phyloP scores from a whole-genome alignment of 2,329 filamentous ascomycete species.

The Aspergillus terreus region DNA sequence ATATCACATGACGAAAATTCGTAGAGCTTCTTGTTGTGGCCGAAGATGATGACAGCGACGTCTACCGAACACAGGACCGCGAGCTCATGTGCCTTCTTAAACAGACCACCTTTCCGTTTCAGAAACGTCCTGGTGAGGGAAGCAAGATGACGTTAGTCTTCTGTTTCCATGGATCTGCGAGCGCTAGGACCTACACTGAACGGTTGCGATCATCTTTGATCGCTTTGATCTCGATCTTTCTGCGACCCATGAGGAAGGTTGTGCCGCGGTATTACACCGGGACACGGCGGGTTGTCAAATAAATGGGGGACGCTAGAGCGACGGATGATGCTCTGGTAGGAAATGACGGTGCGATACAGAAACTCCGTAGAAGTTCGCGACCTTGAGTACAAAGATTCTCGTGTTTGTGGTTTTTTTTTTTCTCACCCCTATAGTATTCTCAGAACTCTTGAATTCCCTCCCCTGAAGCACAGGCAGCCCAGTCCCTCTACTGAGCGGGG shows the following conservation, averaged over 20 bases:
- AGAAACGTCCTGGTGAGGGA: conserved; percentile 72
- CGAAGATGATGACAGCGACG: conserved; percentile 97
- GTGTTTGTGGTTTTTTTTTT: neutral
- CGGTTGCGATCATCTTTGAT: conserved; percentile 98
- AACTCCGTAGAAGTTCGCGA: neutral
- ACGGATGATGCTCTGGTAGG: neutral
- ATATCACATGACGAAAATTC: conserved; percentile 96
- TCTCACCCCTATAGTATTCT: neutral
- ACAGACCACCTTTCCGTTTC: conserved; percentile 96
- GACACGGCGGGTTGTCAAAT: too few relatives aligned
- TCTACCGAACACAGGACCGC: conserved; percentile 98
- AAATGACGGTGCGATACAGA: conserved; percentile 9
- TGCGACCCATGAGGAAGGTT: conserved; percentile 70
- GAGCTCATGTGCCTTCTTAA: conserved; percentile 99
- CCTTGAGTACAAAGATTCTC: conserved; percentile 5
- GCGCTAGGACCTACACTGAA: conserved; percentile 72
- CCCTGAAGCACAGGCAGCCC: neutral
- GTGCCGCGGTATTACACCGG: conserved; percentile 9
- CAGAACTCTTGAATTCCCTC: neutral
- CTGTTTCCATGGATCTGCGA: neutral
- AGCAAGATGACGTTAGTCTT: conserved; percentile 3
- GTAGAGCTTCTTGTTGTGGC: conserved; percentile 98
- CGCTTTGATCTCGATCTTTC: conserved; percentile 99
- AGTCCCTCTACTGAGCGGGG: neutral
- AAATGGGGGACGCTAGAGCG: neutral